Conservation (phyloP, 371 early-diverging fungal species). For the Mortierella sp. region DNA sequence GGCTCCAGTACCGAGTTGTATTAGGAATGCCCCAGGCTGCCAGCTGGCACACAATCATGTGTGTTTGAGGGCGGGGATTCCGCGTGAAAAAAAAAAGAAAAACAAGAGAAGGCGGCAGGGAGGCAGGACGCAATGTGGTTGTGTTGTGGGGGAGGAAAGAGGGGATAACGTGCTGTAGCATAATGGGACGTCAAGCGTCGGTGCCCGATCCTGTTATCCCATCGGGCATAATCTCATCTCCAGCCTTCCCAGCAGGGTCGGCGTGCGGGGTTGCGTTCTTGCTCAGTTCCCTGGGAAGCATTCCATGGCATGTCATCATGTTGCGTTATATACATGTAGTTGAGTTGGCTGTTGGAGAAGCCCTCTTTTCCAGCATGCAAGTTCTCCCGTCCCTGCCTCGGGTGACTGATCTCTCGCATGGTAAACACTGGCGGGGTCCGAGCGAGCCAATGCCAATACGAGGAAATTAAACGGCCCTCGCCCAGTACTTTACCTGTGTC, state of each 20-base stretch:
- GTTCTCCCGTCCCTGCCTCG: background rate
- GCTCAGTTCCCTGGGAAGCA: background rate
- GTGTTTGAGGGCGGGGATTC: too few relatives aligned
- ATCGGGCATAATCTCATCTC: constrained; percentile 3
- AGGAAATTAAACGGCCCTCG: background rate
- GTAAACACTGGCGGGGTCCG: background rate
- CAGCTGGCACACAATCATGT: too few relatives aligned
- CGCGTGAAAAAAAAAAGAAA: too few relatives aligned
- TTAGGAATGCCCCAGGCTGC: too few relatives aligned
- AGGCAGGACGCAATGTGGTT: too few relatives aligned
- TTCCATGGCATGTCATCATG: background rate
- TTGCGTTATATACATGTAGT: too few relatives aligned
- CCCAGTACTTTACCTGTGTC: constrained; percentile 18
- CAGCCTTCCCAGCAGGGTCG: too few relatives aligned
- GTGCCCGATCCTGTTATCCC: constrained; percentile 5
- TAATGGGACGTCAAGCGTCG: background rate
- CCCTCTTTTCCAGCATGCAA: background rate
- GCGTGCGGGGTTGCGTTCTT: too few relatives aligned
- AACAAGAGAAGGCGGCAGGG: too few relatives aligned
- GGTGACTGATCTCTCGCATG: background rate
- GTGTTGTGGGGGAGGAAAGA: too few relatives aligned
- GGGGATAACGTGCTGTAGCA: background rate
- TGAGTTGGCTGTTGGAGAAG: too few relatives aligned
- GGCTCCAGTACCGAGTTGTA: too few relatives aligned
- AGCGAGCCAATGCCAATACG: background rate